phyloP scores from a whole-genome alignment of 2,329 filamentous ascomycete genomes.

The Monilinia polystroma region DNA sequence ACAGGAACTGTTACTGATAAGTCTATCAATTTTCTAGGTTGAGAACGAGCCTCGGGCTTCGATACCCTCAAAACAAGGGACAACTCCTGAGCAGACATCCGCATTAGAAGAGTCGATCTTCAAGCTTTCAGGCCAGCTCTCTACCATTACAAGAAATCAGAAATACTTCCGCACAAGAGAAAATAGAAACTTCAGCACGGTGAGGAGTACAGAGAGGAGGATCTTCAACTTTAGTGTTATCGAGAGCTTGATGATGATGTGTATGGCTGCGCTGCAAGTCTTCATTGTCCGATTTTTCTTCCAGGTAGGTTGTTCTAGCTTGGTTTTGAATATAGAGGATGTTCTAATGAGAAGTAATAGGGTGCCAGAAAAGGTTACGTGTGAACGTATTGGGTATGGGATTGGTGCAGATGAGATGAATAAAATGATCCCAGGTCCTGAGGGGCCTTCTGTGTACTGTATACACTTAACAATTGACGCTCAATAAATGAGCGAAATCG shows the following conservation, averaged over 20 bases:
- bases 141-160: constrained; percentile 92
- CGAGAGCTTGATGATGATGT: constrained; percentile 86
- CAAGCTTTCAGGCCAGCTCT: constrained; percentile 89
- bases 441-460: constrained; percentile 22
- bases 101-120: constrained; percentile 90
- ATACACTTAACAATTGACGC: constrained; percentile 21
- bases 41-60: constrained; percentile 84
- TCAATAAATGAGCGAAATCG: constrained; percentile 6
- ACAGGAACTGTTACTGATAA: constrained; percentile 7
- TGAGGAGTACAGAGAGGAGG: constrained; percentile 88
- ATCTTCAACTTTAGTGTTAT: constrained; percentile 98
- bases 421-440: constrained; percentile 22
- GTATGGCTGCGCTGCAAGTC: constrained; percentile 94
- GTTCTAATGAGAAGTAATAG: constrained; percentile 40
- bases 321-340: background rate
- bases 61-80: constrained; percentile 85
- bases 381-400: constrained; percentile 43
- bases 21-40: constrained; percentile 55
- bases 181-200: constrained; percentile 98
- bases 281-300: constrained; percentile 99
- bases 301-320: constrained; percentile 57
- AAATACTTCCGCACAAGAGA: constrained; percentile 99
- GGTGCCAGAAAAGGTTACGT: constrained; percentile 69
- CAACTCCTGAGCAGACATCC: constrained; percentile 83
- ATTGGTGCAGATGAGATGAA: constrained; percentile 19